A percentile compares a stretch with the other conserved stretches of the same genome.
Conservation (phyloP, 305 asterid genomes). For the Fraxinus platypoda region DNA sequence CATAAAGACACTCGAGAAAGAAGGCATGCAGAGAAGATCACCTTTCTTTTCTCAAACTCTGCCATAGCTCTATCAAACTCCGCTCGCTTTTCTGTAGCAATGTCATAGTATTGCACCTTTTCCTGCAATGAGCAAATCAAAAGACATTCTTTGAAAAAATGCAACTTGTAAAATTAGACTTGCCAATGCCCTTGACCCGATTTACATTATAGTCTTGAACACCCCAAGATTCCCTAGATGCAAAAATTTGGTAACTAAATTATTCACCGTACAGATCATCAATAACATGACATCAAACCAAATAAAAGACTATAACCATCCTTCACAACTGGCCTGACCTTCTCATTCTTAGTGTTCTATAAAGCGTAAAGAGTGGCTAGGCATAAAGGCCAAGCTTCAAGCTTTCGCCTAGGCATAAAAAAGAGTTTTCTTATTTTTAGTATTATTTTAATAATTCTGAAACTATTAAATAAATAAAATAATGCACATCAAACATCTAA, state of each 20-base stretch:
- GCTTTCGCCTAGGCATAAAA: neutral
- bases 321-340: neutral
- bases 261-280: neutral
- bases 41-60: constrained; percentile 60
- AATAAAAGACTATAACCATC: neutral
- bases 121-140: constrained; percentile 46
- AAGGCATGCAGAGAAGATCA: constrained; percentile 11
- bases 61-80: constrained; percentile 83
- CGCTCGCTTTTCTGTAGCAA: constrained; percentile 88
- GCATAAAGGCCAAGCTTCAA: neutral
- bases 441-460: neutral
- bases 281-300: neutral
- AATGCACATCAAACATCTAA: neutral
- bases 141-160: neutral
- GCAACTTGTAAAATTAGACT: neutral
- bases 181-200: neutral
- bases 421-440: neutral
- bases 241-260: neutral
- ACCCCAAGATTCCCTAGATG: constrained; percentile 1
- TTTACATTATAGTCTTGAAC: constrained; percentile 4
- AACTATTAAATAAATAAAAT: neutral
- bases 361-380: neutral
- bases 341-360: neutral
- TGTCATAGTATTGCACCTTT: constrained; percentile 83
- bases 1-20: neutral